phyloP scores from a whole-genome alignment of 2,329 filamentous ascomycete species.

The Cladophialophora immunda region DNA sequence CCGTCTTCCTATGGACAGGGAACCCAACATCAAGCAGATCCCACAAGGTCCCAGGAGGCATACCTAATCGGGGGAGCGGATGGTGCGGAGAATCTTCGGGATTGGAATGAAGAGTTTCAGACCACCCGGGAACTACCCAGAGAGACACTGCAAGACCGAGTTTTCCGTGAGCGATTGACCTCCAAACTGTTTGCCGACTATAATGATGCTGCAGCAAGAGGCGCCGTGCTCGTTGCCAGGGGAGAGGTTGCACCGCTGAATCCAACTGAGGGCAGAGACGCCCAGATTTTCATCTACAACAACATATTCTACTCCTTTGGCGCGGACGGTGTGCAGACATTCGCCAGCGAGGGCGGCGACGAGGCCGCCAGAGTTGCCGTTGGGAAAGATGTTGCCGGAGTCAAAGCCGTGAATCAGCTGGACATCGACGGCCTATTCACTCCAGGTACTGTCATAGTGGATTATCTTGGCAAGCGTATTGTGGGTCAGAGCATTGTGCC shows the following conservation, averaged over 20 bases:
- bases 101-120: slow-evolving; percentile 99
- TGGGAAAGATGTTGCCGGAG: slow-evolving; percentile 93
- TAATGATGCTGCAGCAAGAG: slow-evolving; percentile 91
- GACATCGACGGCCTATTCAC: slow-evolving; percentile 95
- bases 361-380: slow-evolving; percentile 95
- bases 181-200: slow-evolving; percentile 98
- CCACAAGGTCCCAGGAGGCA: slow-evolving; percentile 89
- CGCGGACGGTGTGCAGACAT: slow-evolving; percentile 95
- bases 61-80: slow-evolving; percentile 90
- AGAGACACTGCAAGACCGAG: slow-evolving; percentile 91
- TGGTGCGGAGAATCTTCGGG: slow-evolving; percentile 90
- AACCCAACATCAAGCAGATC: slow-evolving; percentile 76
- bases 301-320: slow-evolving; percentile 99
- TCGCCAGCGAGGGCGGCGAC: slow-evolving; percentile 94
- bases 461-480: slow-evolving; percentile 96
- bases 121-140: slow-evolving; percentile 93
- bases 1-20: slow-evolving; percentile 69
- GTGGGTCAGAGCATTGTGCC: slow-evolving; percentile 98
- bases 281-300: slow-evolving; percentile 99
- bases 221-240: slow-evolving; percentile 88
- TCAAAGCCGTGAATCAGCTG: slow-evolving; percentile 94
- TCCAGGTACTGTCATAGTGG: slow-evolving; percentile 93
- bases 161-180: slow-evolving; percentile 91
- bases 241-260: slow-evolving; percentile 94
- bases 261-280: slow-evolving; percentile 89